phyloP scores from a whole-genome alignment of 1,139 yeast species.

The Yamadazyma triangularis region DNA sequence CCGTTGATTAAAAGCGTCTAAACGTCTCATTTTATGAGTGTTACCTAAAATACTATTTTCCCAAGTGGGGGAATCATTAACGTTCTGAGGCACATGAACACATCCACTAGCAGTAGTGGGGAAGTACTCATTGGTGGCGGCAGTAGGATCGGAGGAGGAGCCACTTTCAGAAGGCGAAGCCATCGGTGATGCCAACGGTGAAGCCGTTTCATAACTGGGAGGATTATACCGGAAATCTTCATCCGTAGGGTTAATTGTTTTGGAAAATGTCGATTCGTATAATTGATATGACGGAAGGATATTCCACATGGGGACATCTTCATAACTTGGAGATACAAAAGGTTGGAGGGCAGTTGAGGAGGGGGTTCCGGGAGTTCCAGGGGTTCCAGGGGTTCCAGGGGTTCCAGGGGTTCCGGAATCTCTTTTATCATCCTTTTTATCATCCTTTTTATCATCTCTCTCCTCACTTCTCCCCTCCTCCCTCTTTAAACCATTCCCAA shows the following conservation, averaged over 20 bases:
- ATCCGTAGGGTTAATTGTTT: slow-evolving; percentile 28
- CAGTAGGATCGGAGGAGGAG: slow-evolving; percentile 12
- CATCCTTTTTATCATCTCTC: neutral
- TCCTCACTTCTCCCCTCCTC: no score
- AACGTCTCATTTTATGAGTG: slow-evolving; percentile 35
- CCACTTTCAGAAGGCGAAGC: neutral
- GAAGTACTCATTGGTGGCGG: slow-evolving; percentile 7
- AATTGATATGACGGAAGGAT: slow-evolving; percentile 42
- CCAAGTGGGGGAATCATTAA: slow-evolving; percentile 19
- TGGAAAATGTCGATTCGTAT: slow-evolving; percentile 37
- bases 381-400: no score
- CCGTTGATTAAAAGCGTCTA: slow-evolving; percentile 24
- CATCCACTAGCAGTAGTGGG: slow-evolving; percentile 13
- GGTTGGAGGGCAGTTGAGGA: no score
- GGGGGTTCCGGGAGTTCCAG: no score
- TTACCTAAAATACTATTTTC: slow-evolving; percentile 42
- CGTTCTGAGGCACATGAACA: slow-evolving; percentile 15
- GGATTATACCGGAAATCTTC: slow-evolving; percentile 32
- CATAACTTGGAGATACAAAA: slow-evolving; percentile 13
- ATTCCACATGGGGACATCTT: slow-evolving; percentile 21
- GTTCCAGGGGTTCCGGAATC: neutral
- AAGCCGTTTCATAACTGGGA: slow-evolving; percentile 28
- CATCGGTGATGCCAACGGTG: no score
- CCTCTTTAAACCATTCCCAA: no score
- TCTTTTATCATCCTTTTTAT: no score